These are phyloP conservation scores for Nematocida parisii DNA, from an alignment of 371 early-diverging fungal species.

Conservation along the genomic window DNA sequence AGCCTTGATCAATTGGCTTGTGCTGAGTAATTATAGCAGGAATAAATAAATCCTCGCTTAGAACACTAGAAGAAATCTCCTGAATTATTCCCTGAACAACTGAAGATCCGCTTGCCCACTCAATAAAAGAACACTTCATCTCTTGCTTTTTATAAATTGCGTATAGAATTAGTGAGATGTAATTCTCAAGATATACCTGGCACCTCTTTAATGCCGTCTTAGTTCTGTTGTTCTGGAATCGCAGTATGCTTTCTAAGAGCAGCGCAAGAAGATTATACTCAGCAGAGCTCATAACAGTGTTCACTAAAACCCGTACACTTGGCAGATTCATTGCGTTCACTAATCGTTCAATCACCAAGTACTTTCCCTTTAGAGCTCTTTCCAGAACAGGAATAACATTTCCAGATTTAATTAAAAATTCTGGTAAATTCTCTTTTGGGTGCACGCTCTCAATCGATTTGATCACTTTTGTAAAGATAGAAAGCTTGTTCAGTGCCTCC, in stretches of 20 bases:
- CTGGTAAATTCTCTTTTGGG: conserved; percentile 2
- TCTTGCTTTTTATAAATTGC: conserved; percentile 23
- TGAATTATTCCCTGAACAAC: conserved; percentile 13
- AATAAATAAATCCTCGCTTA: background rate
- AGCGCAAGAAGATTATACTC: conserved; percentile 1
- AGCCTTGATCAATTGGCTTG: background rate
- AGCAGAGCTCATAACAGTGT: background rate
- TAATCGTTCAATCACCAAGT: conserved; percentile 27
- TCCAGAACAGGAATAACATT: conserved; percentile 47
- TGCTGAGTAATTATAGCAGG: conserved; percentile 3
- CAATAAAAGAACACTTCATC: conserved; percentile 11
- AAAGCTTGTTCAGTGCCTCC: background rate
- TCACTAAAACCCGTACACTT: background rate
- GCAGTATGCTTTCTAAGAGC: conserved; percentile 19
- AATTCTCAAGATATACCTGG: conserved; percentile 22
- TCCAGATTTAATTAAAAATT: conserved; percentile 45
- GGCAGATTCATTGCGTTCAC: conserved; percentile 12
- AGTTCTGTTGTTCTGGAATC: conserved; percentile 17
- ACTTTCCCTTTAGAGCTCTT: conserved; percentile 46
- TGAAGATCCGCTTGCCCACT: conserved; percentile 15
- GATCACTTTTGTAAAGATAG: conserved; percentile 23
- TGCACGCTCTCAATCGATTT: conserved; percentile 10
- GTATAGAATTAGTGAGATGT: conserved; percentile 46
- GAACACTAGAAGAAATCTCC: background rate
- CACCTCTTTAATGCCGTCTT: background rate